Evolutionary conservation across 2,329 filamentous ascomycete genomes (phyloP).

Genomic region (Leptographium radiaticola): DNA sequence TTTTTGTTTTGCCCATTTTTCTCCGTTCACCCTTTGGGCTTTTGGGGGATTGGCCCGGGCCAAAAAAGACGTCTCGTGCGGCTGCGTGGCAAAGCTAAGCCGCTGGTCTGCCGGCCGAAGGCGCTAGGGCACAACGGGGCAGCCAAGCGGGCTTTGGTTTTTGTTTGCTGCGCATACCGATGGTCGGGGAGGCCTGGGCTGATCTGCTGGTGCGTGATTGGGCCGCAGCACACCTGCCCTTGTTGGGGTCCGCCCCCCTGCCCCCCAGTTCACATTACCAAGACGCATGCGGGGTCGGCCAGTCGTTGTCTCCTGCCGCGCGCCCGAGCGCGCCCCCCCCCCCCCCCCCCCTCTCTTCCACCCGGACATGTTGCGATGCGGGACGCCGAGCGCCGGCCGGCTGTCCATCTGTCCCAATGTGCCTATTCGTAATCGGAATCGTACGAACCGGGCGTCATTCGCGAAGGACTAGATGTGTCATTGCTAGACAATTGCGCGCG

Average conservation of each 20-base stretch:
- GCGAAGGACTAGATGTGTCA: no score
- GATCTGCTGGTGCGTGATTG: neutral
- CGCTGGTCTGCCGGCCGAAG: neutral
- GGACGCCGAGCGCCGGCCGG: no score
- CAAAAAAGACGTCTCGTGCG: neutral
- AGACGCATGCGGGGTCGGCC: neutral
- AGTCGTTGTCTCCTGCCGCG: neutral
- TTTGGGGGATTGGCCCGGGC: neutral
- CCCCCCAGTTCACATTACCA: neutral
- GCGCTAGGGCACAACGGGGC: neutral
- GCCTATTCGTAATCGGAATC: no score
- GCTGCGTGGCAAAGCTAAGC: neutral
- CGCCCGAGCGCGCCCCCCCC: neutral
- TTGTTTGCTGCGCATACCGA: neutral
- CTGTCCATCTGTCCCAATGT: no score
- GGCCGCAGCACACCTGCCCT: neutral
- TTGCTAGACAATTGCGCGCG: no score
- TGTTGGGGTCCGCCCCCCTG: neutral
- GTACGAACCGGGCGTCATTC: no score
- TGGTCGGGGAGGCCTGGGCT: neutral
- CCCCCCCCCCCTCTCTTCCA: neutral
- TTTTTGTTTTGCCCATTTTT: neutral
- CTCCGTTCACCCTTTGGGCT: conserved; percentile 1
- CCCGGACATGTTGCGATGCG: neutral
- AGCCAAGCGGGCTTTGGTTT: neutral